Conservation (phyloP, 179 eudicot genomes). For the Heliamphora pulchella region DNA sequence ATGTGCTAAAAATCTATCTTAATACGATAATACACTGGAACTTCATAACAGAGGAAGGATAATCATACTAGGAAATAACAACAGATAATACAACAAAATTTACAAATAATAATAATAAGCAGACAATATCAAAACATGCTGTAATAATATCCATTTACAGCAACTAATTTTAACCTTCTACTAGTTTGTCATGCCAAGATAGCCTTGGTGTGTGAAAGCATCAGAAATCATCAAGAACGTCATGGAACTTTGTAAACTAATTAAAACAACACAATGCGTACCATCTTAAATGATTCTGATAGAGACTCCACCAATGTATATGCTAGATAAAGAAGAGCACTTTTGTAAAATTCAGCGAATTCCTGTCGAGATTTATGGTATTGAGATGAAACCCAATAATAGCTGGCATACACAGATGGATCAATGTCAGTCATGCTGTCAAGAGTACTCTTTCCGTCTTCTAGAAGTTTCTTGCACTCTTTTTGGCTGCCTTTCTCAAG, state of each 20-base stretch:
- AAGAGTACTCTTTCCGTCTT: conserved; percentile 75
- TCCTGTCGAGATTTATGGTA: conserved; percentile 80
- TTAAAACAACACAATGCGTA: conserved; percentile 17
- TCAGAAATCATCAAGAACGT: background rate
- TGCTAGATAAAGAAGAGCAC: conserved; percentile 91
- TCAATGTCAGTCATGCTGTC: conserved; percentile 98
- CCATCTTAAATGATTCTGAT: conserved; percentile 90
- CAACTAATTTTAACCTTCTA: background rate
- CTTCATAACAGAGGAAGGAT: too few relatives aligned
- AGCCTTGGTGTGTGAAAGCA: background rate
- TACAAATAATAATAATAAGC: too few relatives aligned
- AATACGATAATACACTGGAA: too few relatives aligned
- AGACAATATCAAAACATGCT: too few relatives aligned
- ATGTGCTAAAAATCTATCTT: too few relatives aligned
- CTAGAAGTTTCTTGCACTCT: conserved; percentile 87
- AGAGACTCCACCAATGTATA: conserved; percentile 92
- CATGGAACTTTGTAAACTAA: background rate
- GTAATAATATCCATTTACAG: too few relatives aligned
- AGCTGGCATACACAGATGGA: conserved; percentile 89
- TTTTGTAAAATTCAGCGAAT: conserved; percentile 92
- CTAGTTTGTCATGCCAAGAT: background rate
- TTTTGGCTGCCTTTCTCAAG: conserved; percentile 80
- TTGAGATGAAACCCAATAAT: conserved; percentile 93
- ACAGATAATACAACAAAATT: too few relatives aligned
- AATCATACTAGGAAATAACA: too few relatives aligned